These are phyloP conservation scores for Baorangia bicolor DNA, from an alignment of 768 basidiomycete species.

Conservation along the genomic window DNA sequence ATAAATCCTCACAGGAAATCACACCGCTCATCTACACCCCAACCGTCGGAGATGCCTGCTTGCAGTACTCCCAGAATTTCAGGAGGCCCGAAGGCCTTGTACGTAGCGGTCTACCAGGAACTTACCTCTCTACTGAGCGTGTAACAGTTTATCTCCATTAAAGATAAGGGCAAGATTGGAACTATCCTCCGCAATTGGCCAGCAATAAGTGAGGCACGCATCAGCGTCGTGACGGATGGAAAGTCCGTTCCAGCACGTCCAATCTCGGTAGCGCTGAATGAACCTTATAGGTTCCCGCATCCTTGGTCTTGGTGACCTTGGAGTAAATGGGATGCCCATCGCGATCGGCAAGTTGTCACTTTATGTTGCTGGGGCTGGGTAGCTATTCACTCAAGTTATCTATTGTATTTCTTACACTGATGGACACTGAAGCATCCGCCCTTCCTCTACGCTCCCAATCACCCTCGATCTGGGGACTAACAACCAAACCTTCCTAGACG, in stretches of 20 bases:
- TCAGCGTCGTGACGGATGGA: slow-evolving; percentile 93
- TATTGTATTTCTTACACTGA: neutral
- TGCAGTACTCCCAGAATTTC: slow-evolving; percentile 80
- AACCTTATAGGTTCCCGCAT: slow-evolving; percentile 68
- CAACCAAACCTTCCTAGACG: slow-evolving; percentile 72
- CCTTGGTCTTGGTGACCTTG: slow-evolving; percentile 83
- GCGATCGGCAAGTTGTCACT: slow-evolving; percentile 91
- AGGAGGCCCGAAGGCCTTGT: slow-evolving; percentile 74
- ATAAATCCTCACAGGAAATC: slow-evolving; percentile 43
- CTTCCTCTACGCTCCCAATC: slow-evolving; percentile 77
- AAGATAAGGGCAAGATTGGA: slow-evolving; percentile 80
- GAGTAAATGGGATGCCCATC: slow-evolving; percentile 84
- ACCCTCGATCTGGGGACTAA: slow-evolving; percentile 90
- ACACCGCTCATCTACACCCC: slow-evolving; percentile 90
- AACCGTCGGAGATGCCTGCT: slow-evolving; percentile 87
- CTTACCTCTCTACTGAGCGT: slow-evolving; percentile 10
- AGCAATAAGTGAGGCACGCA: slow-evolving; percentile 70
- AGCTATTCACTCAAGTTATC: slow-evolving; percentile 18
- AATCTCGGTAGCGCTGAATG: slow-evolving; percentile 1
- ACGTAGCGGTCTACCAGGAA: slow-evolving; percentile 17
- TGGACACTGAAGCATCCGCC: slow-evolving; percentile 57
- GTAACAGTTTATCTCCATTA: slow-evolving; percentile 69
- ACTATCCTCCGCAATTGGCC: slow-evolving; percentile 73
- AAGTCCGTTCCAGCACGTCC: slow-evolving; percentile 14
- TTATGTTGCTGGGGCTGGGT: slow-evolving; percentile 90